Percentiles rank a stretch among this genome's conserved stretches.
These are phyloP conservation scores for Aspergillus baeticus DNA, from an alignment of 495 filamentous ascomycete genomes.

Conservation along the genomic window DNA sequence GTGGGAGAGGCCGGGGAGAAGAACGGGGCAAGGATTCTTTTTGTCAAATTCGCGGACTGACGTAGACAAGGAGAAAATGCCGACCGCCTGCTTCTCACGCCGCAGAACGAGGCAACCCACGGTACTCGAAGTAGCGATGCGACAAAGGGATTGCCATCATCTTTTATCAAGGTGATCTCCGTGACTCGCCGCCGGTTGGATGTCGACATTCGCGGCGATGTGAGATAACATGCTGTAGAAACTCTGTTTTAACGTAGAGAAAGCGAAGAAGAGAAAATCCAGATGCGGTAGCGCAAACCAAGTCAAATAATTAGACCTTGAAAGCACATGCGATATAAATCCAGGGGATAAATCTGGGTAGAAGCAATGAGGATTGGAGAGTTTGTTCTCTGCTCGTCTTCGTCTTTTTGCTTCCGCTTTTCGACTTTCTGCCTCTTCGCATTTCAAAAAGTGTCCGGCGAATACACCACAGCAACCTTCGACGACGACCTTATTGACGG, in stretches of 20 bases:
- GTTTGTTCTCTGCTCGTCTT: neutral
- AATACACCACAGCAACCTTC: neutral
- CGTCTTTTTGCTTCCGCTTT: conserved; percentile 13
- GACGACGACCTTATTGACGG: too few species aligned
- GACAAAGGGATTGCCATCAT: neutral
- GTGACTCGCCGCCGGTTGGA: conserved; percentile 7
- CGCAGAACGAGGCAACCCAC: neutral
- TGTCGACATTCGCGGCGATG: neutral
- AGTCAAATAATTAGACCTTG: too few species aligned
- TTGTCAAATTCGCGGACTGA: conserved; percentile 14
- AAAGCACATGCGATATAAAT: too few species aligned
- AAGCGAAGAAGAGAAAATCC: neutral
- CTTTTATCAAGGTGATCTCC: neutral
- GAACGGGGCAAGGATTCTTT: neutral
- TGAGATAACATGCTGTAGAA: neutral
- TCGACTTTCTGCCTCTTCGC: conserved; percentile 9
- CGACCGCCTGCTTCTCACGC: conserved; percentile 35
- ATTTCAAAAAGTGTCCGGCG: neutral
- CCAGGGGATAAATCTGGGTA: neutral
- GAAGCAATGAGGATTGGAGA: neutral
- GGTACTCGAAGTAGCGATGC: neutral
- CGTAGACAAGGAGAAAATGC: conserved; percentile 14
- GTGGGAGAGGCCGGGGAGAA: neutral
- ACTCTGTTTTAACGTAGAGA: neutral
- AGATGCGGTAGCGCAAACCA: too few species aligned